Conservation (phyloP, 768 basidiomycete genomes). For the Russula virescens region DNA sequence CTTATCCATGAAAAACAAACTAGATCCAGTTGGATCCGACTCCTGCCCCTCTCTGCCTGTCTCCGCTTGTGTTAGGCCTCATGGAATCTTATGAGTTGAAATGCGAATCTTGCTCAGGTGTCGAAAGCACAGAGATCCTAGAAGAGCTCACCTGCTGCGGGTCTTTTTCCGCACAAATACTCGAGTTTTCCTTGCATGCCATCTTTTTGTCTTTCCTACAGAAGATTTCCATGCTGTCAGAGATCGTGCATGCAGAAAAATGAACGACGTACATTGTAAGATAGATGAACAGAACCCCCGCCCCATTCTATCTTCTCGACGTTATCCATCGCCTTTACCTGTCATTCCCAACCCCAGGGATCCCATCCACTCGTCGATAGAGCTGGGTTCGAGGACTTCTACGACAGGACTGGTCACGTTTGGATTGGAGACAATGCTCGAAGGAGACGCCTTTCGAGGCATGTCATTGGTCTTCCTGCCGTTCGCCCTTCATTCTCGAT, state of each 20-base stretch:
- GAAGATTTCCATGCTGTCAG: constrained; percentile 8
- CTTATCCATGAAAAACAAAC: background rate
- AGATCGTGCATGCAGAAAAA: background rate
- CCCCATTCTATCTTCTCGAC: constrained; percentile 55
- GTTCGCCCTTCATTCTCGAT: constrained; percentile 34
- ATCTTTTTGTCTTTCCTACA: constrained; percentile 43
- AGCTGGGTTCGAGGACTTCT: constrained; percentile 27
- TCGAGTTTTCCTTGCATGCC: constrained; percentile 48
- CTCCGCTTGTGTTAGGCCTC: constrained; percentile 64
- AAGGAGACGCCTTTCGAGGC: constrained; percentile 10
- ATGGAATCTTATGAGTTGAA: constrained; percentile 61
- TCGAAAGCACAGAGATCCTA: constrained; percentile 1
- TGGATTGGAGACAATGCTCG: constrained; percentile 16
- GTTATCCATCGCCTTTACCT: constrained; percentile 62
- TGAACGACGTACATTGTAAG: constrained; percentile 57
- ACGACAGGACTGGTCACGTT: constrained; percentile 30
- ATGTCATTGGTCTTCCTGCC: constrained; percentile 35
- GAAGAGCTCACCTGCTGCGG: constrained; percentile 51
- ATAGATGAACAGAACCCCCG: constrained; percentile 50
- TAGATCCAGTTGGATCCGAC: constrained; percentile 11
- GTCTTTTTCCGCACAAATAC: constrained; percentile 53
- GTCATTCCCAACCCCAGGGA: constrained; percentile 54
- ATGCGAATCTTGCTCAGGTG: background rate
- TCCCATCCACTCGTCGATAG: constrained; percentile 55
- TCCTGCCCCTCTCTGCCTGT: constrained; percentile 28